Evolutionary conservation across 73 alveolate species (phyloP), one percentile per base, ranked within the genome.

Genomic region (Paraurostyla sp.): DNA sequence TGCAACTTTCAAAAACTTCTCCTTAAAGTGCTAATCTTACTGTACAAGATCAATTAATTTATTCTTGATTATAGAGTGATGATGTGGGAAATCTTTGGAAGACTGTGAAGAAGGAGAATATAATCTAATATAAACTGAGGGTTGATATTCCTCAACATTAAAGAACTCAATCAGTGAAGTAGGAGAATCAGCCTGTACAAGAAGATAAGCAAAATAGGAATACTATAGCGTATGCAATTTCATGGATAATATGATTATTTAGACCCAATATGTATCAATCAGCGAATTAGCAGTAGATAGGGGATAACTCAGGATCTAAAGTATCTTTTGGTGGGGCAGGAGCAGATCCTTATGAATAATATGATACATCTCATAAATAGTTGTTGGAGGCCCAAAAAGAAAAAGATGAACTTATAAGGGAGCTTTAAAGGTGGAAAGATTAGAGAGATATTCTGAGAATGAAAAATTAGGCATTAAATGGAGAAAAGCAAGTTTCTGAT

Each of bases 391-490:
- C 71, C 40, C 29, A 69, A 22, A 69, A 36, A 23, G 85, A 69
- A 43, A 3, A 9, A 36, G 85, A 27, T 27, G 85, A 69, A 36
- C 62, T 69, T 11, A 6, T 35, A 36, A 27, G 36, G 40, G 85
- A 69, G 40, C 38, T 69, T 3, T n/a, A 9, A 4, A 69, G 85
- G 25, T 40, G 29, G 42, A 69, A 69, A 40, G 85, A 69, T 69
- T 4, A 33, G 30, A 36, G 49, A 69, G 62, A 69, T 16, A 16
- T 69, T 6, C 3, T 69, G 41, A 33, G 40, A 69, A 27, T 69
- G 69, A 69, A 69, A 36, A 69, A 69, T 36, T 69, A 65, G 2
- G 58, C 85, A 40, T 22, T 69, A 3, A 43, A 43, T 22, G 15
- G 7, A 16, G 80, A 62, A 11, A 42, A 69, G 20, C 42, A 40